A percentile compares a stretch with the other conserved stretches of the same genome.
Conservation (phyloP, 202 grass and related monocot genomes). For the Alloteropsis angusta region DNA sequence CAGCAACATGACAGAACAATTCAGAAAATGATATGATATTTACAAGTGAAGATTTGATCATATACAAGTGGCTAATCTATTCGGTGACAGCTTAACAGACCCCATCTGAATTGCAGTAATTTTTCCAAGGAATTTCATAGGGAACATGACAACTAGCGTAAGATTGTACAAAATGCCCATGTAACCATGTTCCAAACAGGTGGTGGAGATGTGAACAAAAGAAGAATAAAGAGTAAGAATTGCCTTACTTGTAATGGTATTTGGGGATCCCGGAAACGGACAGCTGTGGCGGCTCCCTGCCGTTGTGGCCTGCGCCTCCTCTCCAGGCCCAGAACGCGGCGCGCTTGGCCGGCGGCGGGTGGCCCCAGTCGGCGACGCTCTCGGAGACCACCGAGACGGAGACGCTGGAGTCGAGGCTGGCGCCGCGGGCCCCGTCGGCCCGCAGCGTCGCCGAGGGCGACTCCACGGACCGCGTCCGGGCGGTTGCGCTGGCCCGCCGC, state of each 20-base stretch:
- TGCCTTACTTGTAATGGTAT: constrained; percentile 75
- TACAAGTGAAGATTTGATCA: background rate
- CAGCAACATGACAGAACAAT: constrained; percentile 6
- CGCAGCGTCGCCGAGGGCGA: constrained; percentile 39
- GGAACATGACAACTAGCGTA: background rate
- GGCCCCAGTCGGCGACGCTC: constrained; percentile 30
- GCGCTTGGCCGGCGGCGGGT: constrained; percentile 21
- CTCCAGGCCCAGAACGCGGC: constrained; percentile 49
- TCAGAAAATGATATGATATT: background rate
- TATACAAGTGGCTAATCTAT: background rate
- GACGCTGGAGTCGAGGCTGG: constrained; percentile 48
- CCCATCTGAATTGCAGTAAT: background rate
- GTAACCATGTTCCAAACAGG: background rate
- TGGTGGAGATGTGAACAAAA: background rate
- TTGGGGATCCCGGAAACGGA: constrained; percentile 74
- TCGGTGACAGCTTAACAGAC: background rate
- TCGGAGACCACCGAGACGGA: constrained; percentile 63
- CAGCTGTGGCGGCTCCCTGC: constrained; percentile 14
- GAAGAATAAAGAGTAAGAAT: background rate
- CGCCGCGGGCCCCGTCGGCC: constrained; percentile 24
- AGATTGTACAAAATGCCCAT: background rate
- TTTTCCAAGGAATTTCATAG: background rate
- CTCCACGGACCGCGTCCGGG: constrained; percentile 20
- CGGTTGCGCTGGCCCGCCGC: constrained; percentile 20
- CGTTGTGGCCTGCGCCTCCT: constrained; percentile 19